Base-by-base conservation (phyloP, 2,329 filamentous ascomycete species). In the Dactylellina cionopaga region DNA sequence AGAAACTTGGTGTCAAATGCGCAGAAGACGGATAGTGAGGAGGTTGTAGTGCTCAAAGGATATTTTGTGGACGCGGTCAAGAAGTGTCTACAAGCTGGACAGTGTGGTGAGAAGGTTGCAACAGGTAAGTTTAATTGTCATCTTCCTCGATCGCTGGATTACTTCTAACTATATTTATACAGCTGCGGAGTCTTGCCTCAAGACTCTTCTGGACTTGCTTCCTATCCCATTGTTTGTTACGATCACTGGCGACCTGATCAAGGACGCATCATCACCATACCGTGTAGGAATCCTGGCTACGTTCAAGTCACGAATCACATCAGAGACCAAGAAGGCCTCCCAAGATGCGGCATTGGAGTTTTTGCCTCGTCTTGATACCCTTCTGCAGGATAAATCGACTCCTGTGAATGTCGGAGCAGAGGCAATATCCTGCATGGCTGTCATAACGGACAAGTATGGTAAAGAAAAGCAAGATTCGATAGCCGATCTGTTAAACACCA, bases 391-490 rank as follows among this genome's bases (percentile, higher is more conserved):
- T 5, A 83, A 85, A 29, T 89, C 95, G 75, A 86, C 90, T 58
- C 84, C 88, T 25, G 89, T 95, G 79, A 92, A 94, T 81, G 89
- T 92, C 77, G 92, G 91, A 9, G 91, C 93, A 0, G 89, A 99
- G 74, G 88, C 89, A 33, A 44, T 78, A 9, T 75, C 72, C 17
- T 98, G 94, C 77, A 89, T 98, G 44, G 93, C 97, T 81, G 91
- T 92, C 80, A 96, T 99, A 74, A 87, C 91, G 1, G 93, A 97
- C 81, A 94, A 94, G 80, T 98, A 96, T 79, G 96, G 95, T 76
- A 96, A 95, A 83, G 96, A 93, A 80, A 91, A 96, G 77, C 84
- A 90, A 1, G 87, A 90, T 75, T 89, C 88, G 44, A 90, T 96
- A 44, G 85, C 90, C 24, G 86, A 86, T 3, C 90, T 92, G 3